Conservation (phyloP, 2,329 filamentous ascomycete species). For the Stemphylium beticola region DNA sequence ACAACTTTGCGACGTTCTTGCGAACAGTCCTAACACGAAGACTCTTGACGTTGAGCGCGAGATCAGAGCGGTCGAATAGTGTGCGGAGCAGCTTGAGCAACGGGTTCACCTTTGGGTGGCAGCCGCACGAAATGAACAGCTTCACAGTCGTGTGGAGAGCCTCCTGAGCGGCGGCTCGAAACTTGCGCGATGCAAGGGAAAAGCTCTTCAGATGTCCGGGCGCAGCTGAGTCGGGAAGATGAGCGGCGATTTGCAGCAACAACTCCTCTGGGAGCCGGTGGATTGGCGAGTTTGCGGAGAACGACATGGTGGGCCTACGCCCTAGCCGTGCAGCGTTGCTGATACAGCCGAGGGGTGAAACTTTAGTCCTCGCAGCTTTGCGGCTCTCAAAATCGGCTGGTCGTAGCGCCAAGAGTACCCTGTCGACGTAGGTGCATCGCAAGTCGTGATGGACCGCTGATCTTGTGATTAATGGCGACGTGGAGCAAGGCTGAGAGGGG, state of each 20-base stretch:
- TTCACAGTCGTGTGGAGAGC: slow-evolving; percentile 23
- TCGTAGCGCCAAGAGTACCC: no score
- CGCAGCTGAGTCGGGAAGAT: slow-evolving; percentile 18
- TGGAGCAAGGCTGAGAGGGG: no score
- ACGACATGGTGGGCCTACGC: not conserved
- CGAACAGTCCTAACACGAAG: slow-evolving; percentile 27
- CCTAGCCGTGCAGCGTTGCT: no score
- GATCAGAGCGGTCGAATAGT: slow-evolving; percentile 26
- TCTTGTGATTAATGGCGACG: no score
- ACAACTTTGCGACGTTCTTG: slow-evolving; percentile 19
- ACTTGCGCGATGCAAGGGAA: slow-evolving; percentile 22
- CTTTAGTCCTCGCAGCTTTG: no score
- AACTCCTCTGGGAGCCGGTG: slow-evolving; percentile 29
- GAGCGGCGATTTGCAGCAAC: slow-evolving; percentile 22
- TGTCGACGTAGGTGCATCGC: no score
- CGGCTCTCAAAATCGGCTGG: no score
- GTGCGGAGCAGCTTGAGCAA: slow-evolving; percentile 28
- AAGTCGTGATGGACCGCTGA: no score
- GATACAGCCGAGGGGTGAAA: no score
- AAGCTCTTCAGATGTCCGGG: slow-evolving; percentile 22
- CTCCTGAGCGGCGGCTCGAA: slow-evolving; percentile 26
- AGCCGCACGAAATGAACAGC: no score
- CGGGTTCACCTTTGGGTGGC: slow-evolving; percentile 2
- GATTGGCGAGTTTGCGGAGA: slow-evolving; percentile 2
- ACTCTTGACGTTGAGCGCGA: slow-evolving; percentile 25